These are phyloP conservation scores for Anisodus acutangulus DNA, from an alignment of 257 asterid species.

Conservation along the genomic window DNA sequence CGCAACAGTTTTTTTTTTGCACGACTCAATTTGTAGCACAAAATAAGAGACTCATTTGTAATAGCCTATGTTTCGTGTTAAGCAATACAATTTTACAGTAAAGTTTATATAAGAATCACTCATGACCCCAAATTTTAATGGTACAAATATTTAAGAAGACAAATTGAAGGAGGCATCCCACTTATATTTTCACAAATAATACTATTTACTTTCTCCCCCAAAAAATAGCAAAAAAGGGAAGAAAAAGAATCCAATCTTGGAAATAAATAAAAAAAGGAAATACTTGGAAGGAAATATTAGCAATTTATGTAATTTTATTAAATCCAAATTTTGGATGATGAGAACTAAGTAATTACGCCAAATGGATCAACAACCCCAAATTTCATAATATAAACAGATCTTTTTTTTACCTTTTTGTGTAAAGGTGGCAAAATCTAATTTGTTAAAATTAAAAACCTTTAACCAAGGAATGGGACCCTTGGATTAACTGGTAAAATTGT, in stretches of 20 bases:
- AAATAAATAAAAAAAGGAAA: too few species aligned
- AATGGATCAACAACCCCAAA: not conserved
- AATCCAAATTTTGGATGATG: not conserved
- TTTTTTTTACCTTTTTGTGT: not conserved
- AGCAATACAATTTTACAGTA: too few species aligned
- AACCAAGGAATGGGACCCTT: not conserved
- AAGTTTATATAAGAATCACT: too few species aligned
- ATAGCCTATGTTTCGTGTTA: too few species aligned
- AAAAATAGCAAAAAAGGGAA: too few species aligned
- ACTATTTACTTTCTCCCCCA: too few species aligned
- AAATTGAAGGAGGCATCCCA: not conserved
- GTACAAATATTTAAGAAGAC: not conserved
- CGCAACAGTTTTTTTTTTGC: too few species aligned
- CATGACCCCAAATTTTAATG: too few species aligned
- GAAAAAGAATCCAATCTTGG: too few species aligned
- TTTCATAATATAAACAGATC: not conserved
- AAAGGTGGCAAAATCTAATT: not conserved
- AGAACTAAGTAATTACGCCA: conserved; percentile 6
- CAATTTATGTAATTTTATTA: not conserved
- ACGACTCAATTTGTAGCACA: too few species aligned
- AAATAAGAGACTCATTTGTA: too few species aligned
- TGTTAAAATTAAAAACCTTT: not conserved
- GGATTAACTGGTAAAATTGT: too few species aligned
- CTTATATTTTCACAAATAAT: not conserved
- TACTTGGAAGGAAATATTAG: not conserved